Conservation (phyloP, 345 rosid genomes). For the Gossypium longicalyx region DNA sequence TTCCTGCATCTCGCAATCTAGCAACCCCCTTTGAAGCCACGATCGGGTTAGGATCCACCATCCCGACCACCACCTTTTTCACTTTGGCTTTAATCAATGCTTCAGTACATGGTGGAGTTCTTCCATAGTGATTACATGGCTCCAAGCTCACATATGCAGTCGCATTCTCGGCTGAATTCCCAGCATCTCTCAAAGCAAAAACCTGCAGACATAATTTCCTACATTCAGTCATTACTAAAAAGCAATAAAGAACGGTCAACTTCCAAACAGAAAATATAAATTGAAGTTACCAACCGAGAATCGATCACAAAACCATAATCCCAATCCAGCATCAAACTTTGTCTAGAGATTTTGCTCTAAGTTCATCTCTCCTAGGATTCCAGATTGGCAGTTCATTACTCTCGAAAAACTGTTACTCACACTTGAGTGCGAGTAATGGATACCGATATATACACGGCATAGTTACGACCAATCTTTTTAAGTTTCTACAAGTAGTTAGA, state of each 20-base stretch:
- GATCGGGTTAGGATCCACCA: conserved; percentile 88
- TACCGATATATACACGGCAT: background rate
- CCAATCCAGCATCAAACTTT: background rate
- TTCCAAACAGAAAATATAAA: background rate
- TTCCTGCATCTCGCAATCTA: conserved; percentile 59
- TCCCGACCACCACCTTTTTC: conserved; percentile 73
- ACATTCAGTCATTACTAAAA: background rate
- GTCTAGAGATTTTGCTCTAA: background rate
- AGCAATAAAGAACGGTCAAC: background rate
- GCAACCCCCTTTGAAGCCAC: conserved; percentile 72
- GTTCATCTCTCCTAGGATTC: background rate
- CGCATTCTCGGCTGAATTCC: conserved; percentile 66
- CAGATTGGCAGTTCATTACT: background rate
- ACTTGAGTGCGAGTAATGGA: background rate
- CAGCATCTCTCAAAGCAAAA: conserved; percentile 82
- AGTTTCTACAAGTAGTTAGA: background rate
- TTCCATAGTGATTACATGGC: conserved; percentile 87
- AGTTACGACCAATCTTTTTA: background rate
- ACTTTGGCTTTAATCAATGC: conserved; percentile 80
- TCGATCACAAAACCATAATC: background rate
- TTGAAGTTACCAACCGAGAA: background rate
- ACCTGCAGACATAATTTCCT: conserved; percentile 40
- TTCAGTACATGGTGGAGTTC: conserved; percentile 92
- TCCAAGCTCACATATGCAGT: conserved; percentile 90
- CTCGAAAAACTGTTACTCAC: background rate